Percentiles rank a stretch among this genome's conserved stretches.
Evolutionary conservation across 768 basidiomycete genomes (phyloP).

Genomic region (Steccherinum ochraceum): DNA sequence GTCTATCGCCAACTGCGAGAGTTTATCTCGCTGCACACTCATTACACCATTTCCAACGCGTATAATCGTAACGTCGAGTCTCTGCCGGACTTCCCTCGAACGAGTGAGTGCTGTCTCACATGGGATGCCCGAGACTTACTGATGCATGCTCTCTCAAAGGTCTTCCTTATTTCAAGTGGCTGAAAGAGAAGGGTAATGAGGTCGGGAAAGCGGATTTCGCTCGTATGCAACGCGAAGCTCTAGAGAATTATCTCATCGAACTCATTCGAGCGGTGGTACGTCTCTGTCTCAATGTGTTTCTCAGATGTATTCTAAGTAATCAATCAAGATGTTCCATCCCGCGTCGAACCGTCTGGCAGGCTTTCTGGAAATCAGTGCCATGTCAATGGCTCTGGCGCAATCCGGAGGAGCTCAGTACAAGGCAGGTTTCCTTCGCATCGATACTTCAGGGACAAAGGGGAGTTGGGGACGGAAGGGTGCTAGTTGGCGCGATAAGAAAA

Average conservation of each 20-base stretch:
- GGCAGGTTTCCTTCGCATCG: constrained; percentile 73
- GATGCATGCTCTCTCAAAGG: constrained; percentile 31
- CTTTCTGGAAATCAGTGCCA: constrained; percentile 88
- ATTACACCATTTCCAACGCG: constrained; percentile 82
- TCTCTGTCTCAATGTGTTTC: background rate
- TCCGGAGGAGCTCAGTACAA: constrained; percentile 87
- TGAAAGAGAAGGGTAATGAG: constrained; percentile 50
- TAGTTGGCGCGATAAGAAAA: constrained; percentile 63
- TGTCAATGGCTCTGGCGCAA: constrained; percentile 75
- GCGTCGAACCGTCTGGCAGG: constrained; percentile 82
- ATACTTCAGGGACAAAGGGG: constrained; percentile 43
- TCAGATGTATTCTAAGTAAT: too few relatives aligned
- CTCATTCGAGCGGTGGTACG: constrained; percentile 83
- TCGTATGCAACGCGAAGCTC: constrained; percentile 66
- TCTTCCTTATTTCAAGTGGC: constrained; percentile 86
- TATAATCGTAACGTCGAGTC: constrained; percentile 67
- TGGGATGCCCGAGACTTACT: constrained; percentile 43
- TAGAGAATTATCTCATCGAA: constrained; percentile 85
- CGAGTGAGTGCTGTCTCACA: constrained; percentile 38
- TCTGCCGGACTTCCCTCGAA: constrained; percentile 88
- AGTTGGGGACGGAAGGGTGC: constrained; percentile 35
- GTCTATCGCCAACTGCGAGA: constrained; percentile 91
- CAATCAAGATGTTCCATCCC: constrained; percentile 86
- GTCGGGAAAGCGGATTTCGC: constrained; percentile 72
- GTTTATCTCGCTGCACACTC: constrained; percentile 83